phyloP scores from a whole-genome alignment of 2,329 filamentous ascomycete genomes.

The Penicillium psychrosexuale region DNA sequence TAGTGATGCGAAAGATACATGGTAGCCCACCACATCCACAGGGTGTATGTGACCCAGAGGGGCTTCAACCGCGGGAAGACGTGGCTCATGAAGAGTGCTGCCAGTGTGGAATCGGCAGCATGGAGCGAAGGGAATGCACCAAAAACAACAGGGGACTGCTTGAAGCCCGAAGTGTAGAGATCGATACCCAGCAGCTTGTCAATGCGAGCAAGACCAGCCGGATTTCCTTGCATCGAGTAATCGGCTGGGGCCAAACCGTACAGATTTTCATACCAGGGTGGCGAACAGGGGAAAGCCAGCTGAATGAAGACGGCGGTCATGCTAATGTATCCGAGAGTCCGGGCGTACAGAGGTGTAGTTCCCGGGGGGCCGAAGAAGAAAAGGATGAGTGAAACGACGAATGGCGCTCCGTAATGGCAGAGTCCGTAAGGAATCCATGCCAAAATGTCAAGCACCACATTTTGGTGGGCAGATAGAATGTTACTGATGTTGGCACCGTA shows the following conservation, averaged over 20 bases:
- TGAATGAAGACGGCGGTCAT: conserved; percentile 83
- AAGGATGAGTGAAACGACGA: conserved; percentile 72
- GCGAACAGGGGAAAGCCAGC: conserved; percentile 86
- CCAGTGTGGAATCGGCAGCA: conserved; percentile 81
- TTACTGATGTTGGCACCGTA: conserved; percentile 96
- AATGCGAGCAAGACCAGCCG: conserved; percentile 82
- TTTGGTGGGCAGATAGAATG: conserved; percentile 86
- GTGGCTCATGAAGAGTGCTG: conserved; percentile 89
- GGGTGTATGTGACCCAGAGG: conserved; percentile 76
- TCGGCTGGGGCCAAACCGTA: conserved; percentile 88
- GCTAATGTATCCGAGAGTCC: conserved; percentile 89
- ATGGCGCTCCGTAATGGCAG: conserved; percentile 82
- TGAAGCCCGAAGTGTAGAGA: conserved; percentile 90
- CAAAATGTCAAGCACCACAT: conserved; percentile 76
- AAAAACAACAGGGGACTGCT: conserved; percentile 84
- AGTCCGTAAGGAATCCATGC: conserved; percentile 94
- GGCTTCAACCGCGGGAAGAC: conserved; percentile 80
- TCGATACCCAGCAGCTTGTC: conserved; percentile 88
- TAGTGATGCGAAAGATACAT: conserved; percentile 99
- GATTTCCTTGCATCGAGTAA: conserved; percentile 85
- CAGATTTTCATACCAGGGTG: conserved; percentile 94
- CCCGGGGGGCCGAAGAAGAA: conserved; percentile 88
- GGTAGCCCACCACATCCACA: conserved; percentile 97
- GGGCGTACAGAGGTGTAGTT: conserved; percentile 78
- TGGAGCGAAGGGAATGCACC: conserved; percentile 93